phyloP scores from a whole-genome alignment of 805 yeast species.

The Kuraishia hungarica region DNA sequence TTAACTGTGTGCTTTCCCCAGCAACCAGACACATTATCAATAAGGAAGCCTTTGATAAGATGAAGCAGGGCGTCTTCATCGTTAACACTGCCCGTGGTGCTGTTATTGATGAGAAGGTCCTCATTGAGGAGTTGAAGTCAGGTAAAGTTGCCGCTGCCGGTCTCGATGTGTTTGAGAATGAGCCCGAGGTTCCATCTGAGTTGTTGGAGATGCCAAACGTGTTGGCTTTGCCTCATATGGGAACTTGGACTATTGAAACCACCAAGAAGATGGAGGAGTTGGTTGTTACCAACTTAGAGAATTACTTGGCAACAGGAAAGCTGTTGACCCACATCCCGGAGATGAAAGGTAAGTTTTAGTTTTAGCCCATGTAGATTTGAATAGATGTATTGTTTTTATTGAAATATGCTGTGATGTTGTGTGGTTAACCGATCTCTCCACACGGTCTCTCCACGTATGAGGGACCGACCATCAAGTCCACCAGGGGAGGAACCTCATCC shows the following conservation, averaged over 20 bases:
- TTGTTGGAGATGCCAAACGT: constrained; percentile 55
- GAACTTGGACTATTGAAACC: constrained; percentile 72
- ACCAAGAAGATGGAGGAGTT: constrained; percentile 72
- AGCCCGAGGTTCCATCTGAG: constrained; percentile 61
- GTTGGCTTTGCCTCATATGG: constrained; percentile 82
- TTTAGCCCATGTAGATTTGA: not conserved
- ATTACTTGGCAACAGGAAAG: constrained; percentile 53
- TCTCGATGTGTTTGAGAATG: constrained; percentile 70
- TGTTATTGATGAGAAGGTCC: constrained; percentile 57
- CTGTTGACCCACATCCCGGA: constrained; percentile 78
- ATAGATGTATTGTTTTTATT: not conserved
- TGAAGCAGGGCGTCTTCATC: constrained; percentile 72
- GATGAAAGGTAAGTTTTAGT: constrained; percentile 20
- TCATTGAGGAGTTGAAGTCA: constrained; percentile 43
- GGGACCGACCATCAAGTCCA: no score
- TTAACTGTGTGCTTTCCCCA: constrained; percentile 70
- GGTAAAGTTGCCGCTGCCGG: constrained; percentile 67
- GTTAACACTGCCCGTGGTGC: constrained; percentile 90
- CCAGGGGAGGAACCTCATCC: no score
- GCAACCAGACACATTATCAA: constrained; percentile 64
- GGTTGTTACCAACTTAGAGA: constrained; percentile 58
- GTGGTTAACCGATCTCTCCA: no score
- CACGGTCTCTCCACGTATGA: no score
- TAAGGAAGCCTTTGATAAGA: constrained; percentile 47
- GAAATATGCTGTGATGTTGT: no score